Evolutionary conservation across 352 stramenopile genomes (phyloP).

Genomic region (Globisporangium lucens): DNA sequence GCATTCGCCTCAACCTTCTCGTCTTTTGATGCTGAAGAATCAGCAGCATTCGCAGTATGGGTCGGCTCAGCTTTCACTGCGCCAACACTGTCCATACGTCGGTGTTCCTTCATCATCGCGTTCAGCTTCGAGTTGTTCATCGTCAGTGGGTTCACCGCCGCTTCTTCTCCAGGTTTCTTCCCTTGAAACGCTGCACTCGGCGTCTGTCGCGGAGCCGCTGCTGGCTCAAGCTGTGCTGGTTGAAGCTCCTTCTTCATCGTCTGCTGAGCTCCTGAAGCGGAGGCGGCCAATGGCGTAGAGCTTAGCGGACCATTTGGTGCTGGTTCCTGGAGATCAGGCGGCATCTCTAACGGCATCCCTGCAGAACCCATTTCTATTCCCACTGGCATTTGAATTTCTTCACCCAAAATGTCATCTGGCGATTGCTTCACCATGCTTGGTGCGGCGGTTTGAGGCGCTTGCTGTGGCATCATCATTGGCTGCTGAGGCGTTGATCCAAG

Average conservation of each 20-base stretch:
- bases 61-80: constrained; percentile 21
- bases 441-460: not conserved
- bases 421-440: constrained; percentile 29
- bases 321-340: constrained; percentile 52
- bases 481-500: not conserved
- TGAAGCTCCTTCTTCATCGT: constrained; percentile 28
- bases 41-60: not conserved
- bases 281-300: not conserved
- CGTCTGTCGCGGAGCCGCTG: not conserved
- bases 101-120: constrained; percentile 83
- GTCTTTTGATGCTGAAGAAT: not conserved
- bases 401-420: constrained; percentile 47
- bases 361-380: constrained; percentile 24
- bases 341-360: constrained; percentile 55
- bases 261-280: not conserved
- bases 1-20: constrained; percentile 14
- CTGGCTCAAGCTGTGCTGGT: not conserved
- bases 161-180: constrained; percentile 18
- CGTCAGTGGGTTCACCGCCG: constrained; percentile 56
- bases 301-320: constrained; percentile 17
- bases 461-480: not conserved
- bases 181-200: not conserved
- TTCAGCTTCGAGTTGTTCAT: constrained; percentile 88
- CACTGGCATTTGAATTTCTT: constrained; percentile 34
- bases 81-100: constrained; percentile 56